Conservation (phyloP, 2,329 filamentous ascomycete genomes). For the Knufia fluminis region DNA sequence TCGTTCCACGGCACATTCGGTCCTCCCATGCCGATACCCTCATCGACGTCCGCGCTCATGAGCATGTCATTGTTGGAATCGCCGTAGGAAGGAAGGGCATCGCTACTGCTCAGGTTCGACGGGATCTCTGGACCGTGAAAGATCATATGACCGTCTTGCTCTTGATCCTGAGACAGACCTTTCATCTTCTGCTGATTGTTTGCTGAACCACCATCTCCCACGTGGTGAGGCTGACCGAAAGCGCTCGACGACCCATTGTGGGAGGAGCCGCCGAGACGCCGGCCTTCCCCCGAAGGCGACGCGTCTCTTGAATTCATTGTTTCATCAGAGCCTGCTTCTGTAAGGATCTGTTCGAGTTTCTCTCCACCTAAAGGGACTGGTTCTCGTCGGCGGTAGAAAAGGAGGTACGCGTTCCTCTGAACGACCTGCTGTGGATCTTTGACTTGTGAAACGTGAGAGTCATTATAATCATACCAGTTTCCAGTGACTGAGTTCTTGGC, state of each 20-base stretch:
- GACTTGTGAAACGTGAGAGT: slow-evolving; percentile 60
- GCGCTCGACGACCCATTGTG: slow-evolving; percentile 85
- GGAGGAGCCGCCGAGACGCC: slow-evolving; percentile 80
- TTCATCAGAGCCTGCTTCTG: slow-evolving; percentile 41
- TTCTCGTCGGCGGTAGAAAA: slow-evolving; percentile 90
- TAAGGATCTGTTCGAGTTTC: slow-evolving; percentile 60
- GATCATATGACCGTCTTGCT: slow-evolving; percentile 9
- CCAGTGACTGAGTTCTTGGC: slow-evolving; percentile 85
- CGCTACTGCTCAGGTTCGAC: slow-evolving; percentile 1
- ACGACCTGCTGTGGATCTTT: slow-evolving; percentile 56
- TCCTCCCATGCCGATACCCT: not conserved
- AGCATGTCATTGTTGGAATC: slow-evolving; percentile 5
- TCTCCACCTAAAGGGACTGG: slow-evolving; percentile 67
- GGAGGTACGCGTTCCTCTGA: slow-evolving; percentile 72
- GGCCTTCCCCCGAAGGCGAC: slow-evolving; percentile 66
- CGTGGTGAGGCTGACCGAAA: slow-evolving; percentile 68
- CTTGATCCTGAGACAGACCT: slow-evolving; percentile 30
- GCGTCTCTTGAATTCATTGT: slow-evolving; percentile 33
- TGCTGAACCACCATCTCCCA: slow-evolving; percentile 51
- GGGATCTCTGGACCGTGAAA: not conserved
- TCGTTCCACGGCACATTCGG: not conserved
- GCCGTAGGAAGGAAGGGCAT: slow-evolving; percentile 4
- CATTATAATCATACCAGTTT: slow-evolving; percentile 95
- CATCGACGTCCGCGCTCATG: not conserved
- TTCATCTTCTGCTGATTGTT: slow-evolving; percentile 28